Percentiles rank a stretch among this genome's conserved stretches.
phyloP scores from a whole-genome alignment of 768 basidiomycete species.

The Naganishia vishniacii region DNA sequence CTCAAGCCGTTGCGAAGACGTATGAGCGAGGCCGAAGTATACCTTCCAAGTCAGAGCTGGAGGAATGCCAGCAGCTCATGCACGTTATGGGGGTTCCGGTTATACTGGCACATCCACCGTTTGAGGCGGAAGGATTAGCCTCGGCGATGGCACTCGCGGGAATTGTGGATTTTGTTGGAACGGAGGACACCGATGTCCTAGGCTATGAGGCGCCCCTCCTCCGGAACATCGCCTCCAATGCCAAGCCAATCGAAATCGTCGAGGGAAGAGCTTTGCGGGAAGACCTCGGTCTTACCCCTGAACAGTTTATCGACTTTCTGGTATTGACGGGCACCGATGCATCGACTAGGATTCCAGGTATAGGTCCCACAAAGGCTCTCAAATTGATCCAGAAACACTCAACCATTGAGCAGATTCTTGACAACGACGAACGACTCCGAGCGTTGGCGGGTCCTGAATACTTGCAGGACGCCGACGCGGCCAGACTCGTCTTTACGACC shows the following conservation, averaged over 20 bases:
- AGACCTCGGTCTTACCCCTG: constrained; percentile 57
- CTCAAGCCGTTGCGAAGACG: constrained; percentile 29
- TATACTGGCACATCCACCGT: constrained; percentile 62
- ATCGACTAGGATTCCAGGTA: constrained; percentile 70
- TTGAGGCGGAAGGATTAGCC: constrained; percentile 82
- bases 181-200: constrained; percentile 60
- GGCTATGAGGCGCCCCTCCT: constrained; percentile 61
- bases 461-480: constrained; percentile 27
- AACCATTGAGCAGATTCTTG: constrained; percentile 66
- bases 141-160: constrained; percentile 69
- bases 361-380: constrained; percentile 73
- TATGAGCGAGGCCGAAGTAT: constrained; percentile 42
- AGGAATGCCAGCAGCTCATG: constrained; percentile 65
- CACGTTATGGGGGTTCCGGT: constrained; percentile 76
- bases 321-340: constrained; percentile 88
- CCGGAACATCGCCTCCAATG: constrained; percentile 64
- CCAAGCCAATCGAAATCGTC: constrained; percentile 60
- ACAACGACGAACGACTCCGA: constrained; percentile 35
- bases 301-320: constrained; percentile 72
- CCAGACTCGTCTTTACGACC: constrained; percentile 29
- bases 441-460: constrained; percentile 30
- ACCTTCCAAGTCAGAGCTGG: constrained; percentile 64
- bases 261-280: constrained; percentile 61
- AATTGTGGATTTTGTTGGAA: constrained; percentile 77
- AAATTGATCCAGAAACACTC: constrained; percentile 67